Base-by-base conservation (phyloP, 108 stramenopile genomes). In the Pseudonitzschia multiseries region DNA sequence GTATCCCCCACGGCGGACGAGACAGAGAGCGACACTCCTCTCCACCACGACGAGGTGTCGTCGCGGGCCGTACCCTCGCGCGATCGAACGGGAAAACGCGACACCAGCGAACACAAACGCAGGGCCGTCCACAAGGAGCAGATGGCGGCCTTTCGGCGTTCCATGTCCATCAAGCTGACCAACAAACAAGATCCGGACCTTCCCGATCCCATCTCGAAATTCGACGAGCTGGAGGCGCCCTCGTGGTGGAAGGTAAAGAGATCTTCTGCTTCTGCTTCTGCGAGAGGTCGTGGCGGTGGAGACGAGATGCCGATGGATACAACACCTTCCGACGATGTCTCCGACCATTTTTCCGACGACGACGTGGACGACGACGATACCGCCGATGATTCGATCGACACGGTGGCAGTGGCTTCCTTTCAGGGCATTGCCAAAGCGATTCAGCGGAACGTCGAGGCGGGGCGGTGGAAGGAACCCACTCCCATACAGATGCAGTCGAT, bases 401-500 rank as follows among this genome's bases (percentile, higher is more conserved):
- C 53, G 29, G 56, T 68, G 8, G 29, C 69, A 8, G 42, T 57
- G 31, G 31, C 71, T 29, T 41, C 60, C 70, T 80, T 93, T 90
- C 56, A 57, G 70, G 66, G 69, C 28, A 59, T 90, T 44, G 50
- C 65, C 33, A 65, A 70, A 44, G 80, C 84, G 13, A 79, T 92
- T 62, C 78, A 84, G 31, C 64, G 76, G 28, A 97, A 97, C 65
- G 89, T 98, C 46, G 98, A 99, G 78, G 57, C 65, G 10, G 95
- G 96, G 5, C 68, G 77, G 22, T 99, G 97, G 97, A 90, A 86
- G 53, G 85, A 97, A 69, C 99, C 99, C 8, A 89, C 89, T 29
- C 96, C 99, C 4, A 98, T 99, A 77, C 99, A 99, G 78, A 71
- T 96, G 69, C 94, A 95, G 72, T 93, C 97, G 3, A 96, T 98